A percentile compares a stretch with the other conserved stretches of the same genome.
phyloP scores from a whole-genome alignment of 768 basidiomycete species.

The Termitomyces sp. region DNA sequence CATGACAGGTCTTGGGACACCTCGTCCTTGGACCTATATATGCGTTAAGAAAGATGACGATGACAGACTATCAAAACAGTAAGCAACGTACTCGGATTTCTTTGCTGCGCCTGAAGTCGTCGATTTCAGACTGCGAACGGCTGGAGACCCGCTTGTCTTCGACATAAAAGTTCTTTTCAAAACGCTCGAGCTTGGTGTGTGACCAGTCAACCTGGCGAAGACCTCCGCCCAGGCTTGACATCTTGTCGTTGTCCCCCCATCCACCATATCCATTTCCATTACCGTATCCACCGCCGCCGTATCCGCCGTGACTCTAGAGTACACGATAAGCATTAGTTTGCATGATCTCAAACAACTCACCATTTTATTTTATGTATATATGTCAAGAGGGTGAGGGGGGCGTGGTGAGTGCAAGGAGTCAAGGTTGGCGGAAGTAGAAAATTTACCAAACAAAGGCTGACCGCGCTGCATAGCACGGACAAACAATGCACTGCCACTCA shows the following conservation, averaged over 20 bases:
- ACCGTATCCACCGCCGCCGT: slow-evolving; percentile 31
- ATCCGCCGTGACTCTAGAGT: slow-evolving; percentile 38
- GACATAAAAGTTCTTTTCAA: slow-evolving; percentile 97
- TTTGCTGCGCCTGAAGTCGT: slow-evolving; percentile 77
- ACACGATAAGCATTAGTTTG: not conserved
- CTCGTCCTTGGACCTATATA: slow-evolving; percentile 75
- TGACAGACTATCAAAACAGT: not conserved
- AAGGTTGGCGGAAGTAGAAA: slow-evolving; percentile 15
- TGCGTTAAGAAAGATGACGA: not conserved
- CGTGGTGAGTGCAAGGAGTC: slow-evolving; percentile 14
- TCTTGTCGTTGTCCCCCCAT: slow-evolving; percentile 57
- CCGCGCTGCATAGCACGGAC: slow-evolving; percentile 13
- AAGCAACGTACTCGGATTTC: slow-evolving; percentile 71
- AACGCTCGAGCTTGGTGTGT: slow-evolving; percentile 63
- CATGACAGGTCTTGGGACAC: slow-evolving; percentile 84
- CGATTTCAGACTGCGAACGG: slow-evolving; percentile 79
- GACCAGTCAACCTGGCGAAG: slow-evolving; percentile 86
- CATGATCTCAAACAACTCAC: slow-evolving; percentile 5
- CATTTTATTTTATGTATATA: slow-evolving; percentile 18
- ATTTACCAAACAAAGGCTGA: slow-evolving; percentile 15
- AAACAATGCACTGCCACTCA: slow-evolving; percentile 21
- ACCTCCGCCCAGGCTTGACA: slow-evolving; percentile 77
- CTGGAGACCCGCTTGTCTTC: slow-evolving; percentile 82
- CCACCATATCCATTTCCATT: slow-evolving; percentile 49
- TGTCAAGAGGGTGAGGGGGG: slow-evolving; percentile 10